Conservation (phyloP, 108 stramenopile species). For the Cyclotella cryptica region DNA sequence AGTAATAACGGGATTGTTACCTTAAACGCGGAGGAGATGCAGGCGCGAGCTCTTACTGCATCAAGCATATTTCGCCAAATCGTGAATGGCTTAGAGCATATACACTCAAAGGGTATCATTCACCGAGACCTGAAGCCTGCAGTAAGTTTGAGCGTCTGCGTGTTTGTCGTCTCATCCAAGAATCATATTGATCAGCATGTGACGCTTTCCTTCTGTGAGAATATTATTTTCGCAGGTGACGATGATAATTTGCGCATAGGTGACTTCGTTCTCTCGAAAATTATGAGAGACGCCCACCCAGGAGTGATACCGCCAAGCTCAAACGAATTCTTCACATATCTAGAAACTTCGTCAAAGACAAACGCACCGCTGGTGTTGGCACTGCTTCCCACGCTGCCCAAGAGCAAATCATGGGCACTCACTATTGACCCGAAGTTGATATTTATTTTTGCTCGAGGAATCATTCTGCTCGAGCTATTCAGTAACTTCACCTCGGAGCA, state of each 20-base stretch:
- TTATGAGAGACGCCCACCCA: conserved; percentile 40
- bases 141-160: conserved; percentile 17
- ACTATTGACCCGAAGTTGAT: conserved; percentile 91
- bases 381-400: conserved; percentile 95
- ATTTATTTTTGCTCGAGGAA: conserved; percentile 92
- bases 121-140: conserved; percentile 92
- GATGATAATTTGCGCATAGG: conserved; percentile 90
- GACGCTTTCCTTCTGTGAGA: conserved; percentile 18
- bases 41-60: conserved; percentile 56
- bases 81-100: conserved; percentile 74
- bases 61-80: conserved; percentile 76
- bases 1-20: conserved; percentile 59
- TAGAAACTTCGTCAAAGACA: conserved; percentile 6
- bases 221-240: conserved; percentile 75
- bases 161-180: not conserved
- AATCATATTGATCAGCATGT: too few relatives aligned
- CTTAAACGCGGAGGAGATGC: conserved; percentile 45
- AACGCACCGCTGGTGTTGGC: conserved; percentile 88
- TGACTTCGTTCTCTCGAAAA: conserved; percentile 91
- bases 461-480: conserved; percentile 94
- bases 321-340: conserved; percentile 22
- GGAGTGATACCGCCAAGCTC: conserved; percentile 10
- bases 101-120: conserved; percentile 84
- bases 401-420: conserved; percentile 79
- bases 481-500: conserved; percentile 89